phyloP scores from a whole-genome alignment of 202 grass and related monocot species.

The Tripidium arundinaceum region DNA sequence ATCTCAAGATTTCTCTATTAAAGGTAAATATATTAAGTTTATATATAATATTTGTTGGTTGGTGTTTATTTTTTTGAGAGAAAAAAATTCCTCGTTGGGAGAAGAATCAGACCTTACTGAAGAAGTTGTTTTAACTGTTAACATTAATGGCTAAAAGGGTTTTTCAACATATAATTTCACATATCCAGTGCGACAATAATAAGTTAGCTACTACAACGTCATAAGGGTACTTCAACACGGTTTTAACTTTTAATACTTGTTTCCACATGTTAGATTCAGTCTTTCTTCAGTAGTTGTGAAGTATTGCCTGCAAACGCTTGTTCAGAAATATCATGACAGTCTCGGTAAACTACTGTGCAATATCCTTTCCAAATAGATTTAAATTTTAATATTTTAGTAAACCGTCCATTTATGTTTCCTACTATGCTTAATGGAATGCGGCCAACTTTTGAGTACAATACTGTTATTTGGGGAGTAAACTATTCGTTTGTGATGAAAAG shows the following conservation, averaged over 20 bases:
- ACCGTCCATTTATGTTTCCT: no score
- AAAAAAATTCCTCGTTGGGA: background rate
- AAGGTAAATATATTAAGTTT: slow-evolving; percentile 40
- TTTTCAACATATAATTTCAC: no score
- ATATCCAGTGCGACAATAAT: background rate
- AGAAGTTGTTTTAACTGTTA: background rate
- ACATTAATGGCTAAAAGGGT: background rate
- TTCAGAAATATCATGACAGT: no score
- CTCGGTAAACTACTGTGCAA: slow-evolving; percentile 3
- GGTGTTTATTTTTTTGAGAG: no score
- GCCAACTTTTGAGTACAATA: no score
- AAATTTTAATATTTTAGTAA: no score
- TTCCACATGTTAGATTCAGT: background rate
- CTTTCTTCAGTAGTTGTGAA: no score
- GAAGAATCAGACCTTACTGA: background rate
- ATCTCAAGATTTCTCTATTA: slow-evolving; percentile 83
- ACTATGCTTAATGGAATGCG: no score
- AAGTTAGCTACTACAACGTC: background rate
- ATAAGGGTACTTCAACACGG: background rate
- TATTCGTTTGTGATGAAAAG: no score
- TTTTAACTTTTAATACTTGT: background rate
- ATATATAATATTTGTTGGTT: background rate
- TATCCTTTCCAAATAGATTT: no score
- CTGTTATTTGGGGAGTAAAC: no score
- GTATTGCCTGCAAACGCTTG: no score